phyloP scores from a whole-genome alignment of 306 rosid species.

The Rubus idaeus region DNA sequence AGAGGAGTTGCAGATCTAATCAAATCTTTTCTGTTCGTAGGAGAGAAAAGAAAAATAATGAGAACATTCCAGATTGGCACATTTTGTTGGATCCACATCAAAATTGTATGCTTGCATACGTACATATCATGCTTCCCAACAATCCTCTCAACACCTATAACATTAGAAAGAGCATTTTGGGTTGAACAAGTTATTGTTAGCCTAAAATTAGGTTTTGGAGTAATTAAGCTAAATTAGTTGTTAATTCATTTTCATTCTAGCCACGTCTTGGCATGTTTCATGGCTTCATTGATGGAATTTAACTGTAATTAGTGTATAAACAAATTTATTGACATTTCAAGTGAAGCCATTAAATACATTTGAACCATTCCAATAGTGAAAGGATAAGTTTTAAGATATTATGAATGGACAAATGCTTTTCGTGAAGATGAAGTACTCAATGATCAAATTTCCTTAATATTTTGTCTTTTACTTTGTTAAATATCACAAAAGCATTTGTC shows the following conservation, averaged over 20 bases:
- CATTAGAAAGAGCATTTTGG: too few relatives aligned
- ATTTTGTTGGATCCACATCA: conserved; percentile 3
- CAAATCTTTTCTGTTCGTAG: conserved; percentile 5
- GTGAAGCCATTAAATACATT: background rate
- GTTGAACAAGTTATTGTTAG: too few relatives aligned
- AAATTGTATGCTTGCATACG: background rate
- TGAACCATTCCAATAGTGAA: background rate
- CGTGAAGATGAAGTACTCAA: background rate
- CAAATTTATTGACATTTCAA: too few relatives aligned
- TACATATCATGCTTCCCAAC: too few relatives aligned
- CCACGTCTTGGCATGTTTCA: too few relatives aligned
- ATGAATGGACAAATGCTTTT: background rate
- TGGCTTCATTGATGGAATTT: too few relatives aligned
- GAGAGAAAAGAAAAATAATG: background rate
- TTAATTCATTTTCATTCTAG: too few relatives aligned
- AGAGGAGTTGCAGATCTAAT: conserved; percentile 15
- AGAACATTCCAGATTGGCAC: background rate
- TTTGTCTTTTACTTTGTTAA: conserved; percentile 12
- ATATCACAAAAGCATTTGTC: background rate
- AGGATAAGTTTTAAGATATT: conserved; percentile 4
- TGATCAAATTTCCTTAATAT: conserved; percentile 6
- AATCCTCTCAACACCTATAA: too few relatives aligned
- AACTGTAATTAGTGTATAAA: background rate
- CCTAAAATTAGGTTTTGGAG: too few relatives aligned
- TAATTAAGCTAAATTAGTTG: too few relatives aligned